Evolutionary conservation across 116 monocot species (phyloP), one percentile per base, ranked within the genome.

Genomic region (Papilionanthe hybrid): DNA sequence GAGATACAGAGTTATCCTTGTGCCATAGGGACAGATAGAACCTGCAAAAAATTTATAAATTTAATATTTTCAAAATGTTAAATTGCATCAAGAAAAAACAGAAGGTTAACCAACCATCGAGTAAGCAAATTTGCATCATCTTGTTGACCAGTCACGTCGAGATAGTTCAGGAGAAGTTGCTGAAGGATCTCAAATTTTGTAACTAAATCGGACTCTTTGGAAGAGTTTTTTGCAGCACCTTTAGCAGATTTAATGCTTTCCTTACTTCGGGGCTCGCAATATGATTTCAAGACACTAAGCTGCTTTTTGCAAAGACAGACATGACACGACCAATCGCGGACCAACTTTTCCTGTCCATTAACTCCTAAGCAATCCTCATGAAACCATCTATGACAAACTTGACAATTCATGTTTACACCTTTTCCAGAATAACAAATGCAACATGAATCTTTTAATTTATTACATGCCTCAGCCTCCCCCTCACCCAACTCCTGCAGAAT

Each of bases 21-120:
- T 92, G 90, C 99, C 99, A 99, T 18, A 85, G 43, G 81, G 91
- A 99, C 58, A 95, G 90, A 82, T 99, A 90, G 78, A 95, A 99
- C 99, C 99, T 99, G 84, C 82, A 89, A 23, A 86, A 82, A 49
- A 44, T 67, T 77, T 77, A 65, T 41, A 30, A 9, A 75, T 63
- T 27, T 79, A 72, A 67, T 30, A 20, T 60, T 57, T 80, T 13
- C 69, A 77, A 45, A 68, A 50, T 37, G 7, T 63, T 45, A 78
- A 44, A 55, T 27, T 42, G 73, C 49, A 77, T 69, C 10, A 75
- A 72, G 53, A n/a, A 9, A 56, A 71, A 80, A 57, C 71, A 20
- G 43, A 8, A 77, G 75, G 47, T 48, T n/a, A 75, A 87, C 91
- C 81, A 56, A 99, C 99, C 99, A 99, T 79, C 99, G 87, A 82